Percentiles rank a stretch among this genome's conserved stretches.
These are phyloP conservation scores for Amanita muscaria DNA, from an alignment of 768 basidiomycete species.

Conservation along the genomic window DNA sequence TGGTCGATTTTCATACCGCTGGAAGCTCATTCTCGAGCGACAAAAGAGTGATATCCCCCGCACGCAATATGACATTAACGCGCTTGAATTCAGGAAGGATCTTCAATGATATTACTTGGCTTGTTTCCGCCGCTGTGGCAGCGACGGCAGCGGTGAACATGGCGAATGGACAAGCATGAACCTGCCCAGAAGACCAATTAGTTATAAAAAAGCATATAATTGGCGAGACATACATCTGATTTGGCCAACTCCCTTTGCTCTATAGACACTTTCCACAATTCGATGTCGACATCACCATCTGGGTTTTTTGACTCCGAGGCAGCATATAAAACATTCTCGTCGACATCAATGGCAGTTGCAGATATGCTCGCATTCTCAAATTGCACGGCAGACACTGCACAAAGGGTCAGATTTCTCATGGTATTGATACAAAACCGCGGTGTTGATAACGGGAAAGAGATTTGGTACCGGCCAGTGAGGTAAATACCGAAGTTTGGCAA, in stretches of 20 bases:
- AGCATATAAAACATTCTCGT: constrained; percentile 52
- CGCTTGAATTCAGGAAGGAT: constrained; percentile 65
- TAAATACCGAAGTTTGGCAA: constrained; percentile 1
- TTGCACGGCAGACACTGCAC: constrained; percentile 19
- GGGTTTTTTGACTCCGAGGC: constrained; percentile 39
- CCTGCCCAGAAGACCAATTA: constrained; percentile 8
- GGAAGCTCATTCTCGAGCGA: constrained; percentile 25
- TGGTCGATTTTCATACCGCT: constrained; percentile 22
- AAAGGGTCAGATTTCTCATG: constrained; percentile 46
- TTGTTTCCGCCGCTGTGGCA: constrained; percentile 14
- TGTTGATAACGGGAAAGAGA: not conserved
- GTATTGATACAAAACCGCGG: not conserved
- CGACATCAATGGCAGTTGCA: constrained; percentile 50
- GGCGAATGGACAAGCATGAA: constrained; percentile 21
- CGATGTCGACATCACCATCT: constrained; percentile 46
- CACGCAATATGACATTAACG: constrained; percentile 57
- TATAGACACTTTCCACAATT: constrained; percentile 43
- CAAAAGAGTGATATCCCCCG: constrained; percentile 77
- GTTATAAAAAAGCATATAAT: not conserved
- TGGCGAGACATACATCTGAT: constrained; percentile 10
- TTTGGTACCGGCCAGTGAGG: not conserved
- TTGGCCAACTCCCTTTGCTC: constrained; percentile 12
- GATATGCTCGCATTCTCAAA: constrained; percentile 30
- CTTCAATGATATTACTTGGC: constrained; percentile 54
- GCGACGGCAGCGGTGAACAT: constrained; percentile 30